Percentiles rank a stretch among this genome's conserved stretches.
phyloP scores from a whole-genome alignment of 169 alveolate genomes.

The Neospora caninum region DNA sequence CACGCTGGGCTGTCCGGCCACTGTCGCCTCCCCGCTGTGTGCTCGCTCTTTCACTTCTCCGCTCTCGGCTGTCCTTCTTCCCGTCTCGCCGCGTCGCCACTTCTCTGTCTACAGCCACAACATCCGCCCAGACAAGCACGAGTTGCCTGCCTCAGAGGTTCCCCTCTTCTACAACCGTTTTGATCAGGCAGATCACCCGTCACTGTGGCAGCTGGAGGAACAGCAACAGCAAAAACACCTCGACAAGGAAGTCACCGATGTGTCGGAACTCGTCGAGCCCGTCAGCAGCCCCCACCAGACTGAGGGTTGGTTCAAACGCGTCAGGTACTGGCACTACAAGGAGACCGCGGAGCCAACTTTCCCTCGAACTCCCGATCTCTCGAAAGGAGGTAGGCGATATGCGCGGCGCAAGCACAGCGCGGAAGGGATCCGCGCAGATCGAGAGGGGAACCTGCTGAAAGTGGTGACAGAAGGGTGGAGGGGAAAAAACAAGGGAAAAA shows the following conservation, averaged over 20 bases:
- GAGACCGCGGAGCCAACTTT: conserved; percentile 88
- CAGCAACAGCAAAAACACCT: conserved; percentile 65
- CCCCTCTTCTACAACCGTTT: conserved; percentile 84
- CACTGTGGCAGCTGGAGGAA: conserved; percentile 82
- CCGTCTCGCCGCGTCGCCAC: not conserved
- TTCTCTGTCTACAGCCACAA: conserved; percentile 59
- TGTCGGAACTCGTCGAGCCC: conserved; percentile 77
- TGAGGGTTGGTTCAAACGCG: conserved; percentile 76
- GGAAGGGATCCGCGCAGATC: too few relatives aligned
- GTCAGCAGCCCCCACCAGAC: conserved; percentile 84
- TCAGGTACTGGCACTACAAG: conserved; percentile 85
- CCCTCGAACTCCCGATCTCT: conserved; percentile 86
- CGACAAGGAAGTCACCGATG: conserved; percentile 68
- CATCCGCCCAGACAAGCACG: conserved; percentile 68
- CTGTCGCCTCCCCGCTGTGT: not conserved
- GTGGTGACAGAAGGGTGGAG: too few relatives aligned
- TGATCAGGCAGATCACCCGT: conserved; percentile 87
- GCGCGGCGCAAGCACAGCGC: too few relatives aligned
- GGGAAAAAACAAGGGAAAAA: too few relatives aligned
- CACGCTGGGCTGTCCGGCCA: not conserved
- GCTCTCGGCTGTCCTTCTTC: not conserved
- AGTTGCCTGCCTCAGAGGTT: conserved; percentile 86
- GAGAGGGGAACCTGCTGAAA: too few relatives aligned
- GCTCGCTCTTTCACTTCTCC: not conserved
- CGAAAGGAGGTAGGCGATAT: conserved; percentile 73